These are phyloP conservation scores for Aegle marmelos DNA, from an alignment of 345 rosid genomes.

Conservation along the genomic window DNA sequence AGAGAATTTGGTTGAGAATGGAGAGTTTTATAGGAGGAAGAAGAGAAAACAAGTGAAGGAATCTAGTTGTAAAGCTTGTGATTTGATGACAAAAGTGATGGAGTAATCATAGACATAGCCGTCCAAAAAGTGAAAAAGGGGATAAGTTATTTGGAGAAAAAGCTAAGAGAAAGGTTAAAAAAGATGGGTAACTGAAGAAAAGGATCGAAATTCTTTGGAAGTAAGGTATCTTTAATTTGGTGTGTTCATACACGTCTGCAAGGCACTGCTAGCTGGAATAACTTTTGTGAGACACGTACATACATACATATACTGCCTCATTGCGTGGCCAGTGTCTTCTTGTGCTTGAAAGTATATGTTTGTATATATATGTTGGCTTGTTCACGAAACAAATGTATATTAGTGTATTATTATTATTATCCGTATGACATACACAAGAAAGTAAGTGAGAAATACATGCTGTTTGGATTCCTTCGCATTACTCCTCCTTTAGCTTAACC, in stretches of 20 bases:
- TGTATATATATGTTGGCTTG: no score
- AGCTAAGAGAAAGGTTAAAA: background rate
- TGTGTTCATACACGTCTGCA: conserved; percentile 21
- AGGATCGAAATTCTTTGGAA: conserved; percentile 22
- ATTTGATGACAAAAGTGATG: conserved; percentile 18
- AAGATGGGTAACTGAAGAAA: background rate
- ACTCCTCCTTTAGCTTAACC: no score
- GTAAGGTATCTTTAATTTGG: conserved; percentile 30
- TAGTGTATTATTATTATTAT: no score
- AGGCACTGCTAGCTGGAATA: conserved; percentile 2
- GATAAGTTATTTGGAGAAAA: background rate
- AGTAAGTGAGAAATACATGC: no score
- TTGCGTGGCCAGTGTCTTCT: no score
- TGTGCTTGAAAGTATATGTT: no score
- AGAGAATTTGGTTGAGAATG: background rate
- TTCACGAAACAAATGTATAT: no score
- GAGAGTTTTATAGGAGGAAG: conserved; percentile 22
- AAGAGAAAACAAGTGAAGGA: conserved; percentile 22
- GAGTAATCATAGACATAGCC: conserved; percentile 15
- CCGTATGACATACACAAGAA: no score
- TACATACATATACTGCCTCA: background rate
- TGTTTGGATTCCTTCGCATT: no score
- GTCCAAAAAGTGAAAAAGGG: conserved; percentile 40
- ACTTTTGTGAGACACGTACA: background rate
- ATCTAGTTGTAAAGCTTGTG: conserved; percentile 29